phyloP scores from a whole-genome alignment of 306 rosid species.

The Hylodesmum podocarpum region DNA sequence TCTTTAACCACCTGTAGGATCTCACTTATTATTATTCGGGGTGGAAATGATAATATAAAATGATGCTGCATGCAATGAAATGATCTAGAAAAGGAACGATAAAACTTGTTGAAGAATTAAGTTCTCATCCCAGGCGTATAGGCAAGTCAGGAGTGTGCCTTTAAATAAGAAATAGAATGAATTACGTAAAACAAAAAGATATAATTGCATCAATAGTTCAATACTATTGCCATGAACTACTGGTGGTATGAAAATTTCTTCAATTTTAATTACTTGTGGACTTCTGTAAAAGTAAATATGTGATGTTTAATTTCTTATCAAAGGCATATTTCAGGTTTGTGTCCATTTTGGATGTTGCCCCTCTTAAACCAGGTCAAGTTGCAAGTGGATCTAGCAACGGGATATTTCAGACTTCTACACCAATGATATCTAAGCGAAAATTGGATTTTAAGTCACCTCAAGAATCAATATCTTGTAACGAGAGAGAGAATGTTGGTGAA shows the following conservation, averaged over 20 bases:
- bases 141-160: background rate
- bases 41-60: background rate
- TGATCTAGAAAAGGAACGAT: background rate
- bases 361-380: constrained; percentile 79
- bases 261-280: background rate
- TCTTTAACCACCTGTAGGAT: constrained; percentile 11
- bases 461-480: constrained; percentile 37
- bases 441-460: constrained; percentile 41
- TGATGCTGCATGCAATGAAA: background rate
- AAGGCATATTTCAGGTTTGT: constrained; percentile 66
- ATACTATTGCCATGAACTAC: background rate
- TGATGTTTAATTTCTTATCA: constrained; percentile 23
- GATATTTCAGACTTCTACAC: constrained; percentile 64
- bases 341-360: constrained; percentile 85
- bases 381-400: constrained; percentile 52
- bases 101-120: constrained; percentile 13
- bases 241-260: background rate
- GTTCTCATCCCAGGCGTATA: background rate
- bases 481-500: constrained; percentile 45
- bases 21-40: constrained; percentile 9
- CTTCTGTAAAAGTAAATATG: constrained; percentile 12
- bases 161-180: constrained; percentile 12
- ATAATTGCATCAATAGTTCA: background rate
- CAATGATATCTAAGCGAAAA: constrained; percentile 70
- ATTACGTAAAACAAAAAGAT: background rate